Percentiles rank a stretch among this genome's conserved stretches.
phyloP scores from a whole-genome alignment of 2,329 filamentous ascomycete species.

The Neofusicoccum sp. region DNA sequence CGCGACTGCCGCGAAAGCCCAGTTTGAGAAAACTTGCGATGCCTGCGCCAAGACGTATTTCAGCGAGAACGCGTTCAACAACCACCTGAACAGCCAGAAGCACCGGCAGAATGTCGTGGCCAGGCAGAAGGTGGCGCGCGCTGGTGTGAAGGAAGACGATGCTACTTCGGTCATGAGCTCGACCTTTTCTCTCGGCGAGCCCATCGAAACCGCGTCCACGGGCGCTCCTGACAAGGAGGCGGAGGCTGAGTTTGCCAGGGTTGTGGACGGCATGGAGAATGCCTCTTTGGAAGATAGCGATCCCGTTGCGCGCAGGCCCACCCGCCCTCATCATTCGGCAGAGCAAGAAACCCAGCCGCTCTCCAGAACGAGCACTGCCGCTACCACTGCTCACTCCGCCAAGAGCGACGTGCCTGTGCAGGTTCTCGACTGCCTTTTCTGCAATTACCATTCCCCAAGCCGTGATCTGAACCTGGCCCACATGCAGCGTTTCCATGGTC shows the following conservation, averaged over 20 bases:
- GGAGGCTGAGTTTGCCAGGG: conserved; percentile 74
- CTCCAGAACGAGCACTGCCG: conserved; percentile 34
- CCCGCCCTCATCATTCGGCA: conserved; percentile 40
- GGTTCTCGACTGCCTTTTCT: conserved; percentile 76
- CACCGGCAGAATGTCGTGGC: conserved; percentile 70
- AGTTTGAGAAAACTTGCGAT: conserved; percentile 81
- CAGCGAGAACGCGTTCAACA: conserved; percentile 93
- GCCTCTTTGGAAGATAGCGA: conserved; percentile 58
- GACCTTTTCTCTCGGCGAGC: conserved; percentile 87
- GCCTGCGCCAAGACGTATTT: conserved; percentile 91
- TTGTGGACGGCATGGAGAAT: conserved; percentile 77
- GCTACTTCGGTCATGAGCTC: conserved; percentile 85
- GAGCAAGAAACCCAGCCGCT: conserved; percentile 36
- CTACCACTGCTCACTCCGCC: conserved; percentile 43
- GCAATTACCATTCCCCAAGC: conserved; percentile 80
- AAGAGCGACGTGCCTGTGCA: conserved; percentile 37
- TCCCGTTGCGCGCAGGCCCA: conserved; percentile 42
- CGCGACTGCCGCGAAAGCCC: conserved; percentile 83
- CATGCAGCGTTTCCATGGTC: conserved; percentile 91
- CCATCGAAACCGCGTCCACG: conserved; percentile 58
- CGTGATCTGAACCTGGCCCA: conserved; percentile 77
- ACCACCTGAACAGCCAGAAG: conserved; percentile 89
- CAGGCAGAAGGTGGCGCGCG: conserved; percentile 44
- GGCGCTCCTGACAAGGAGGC: conserved; percentile 63
- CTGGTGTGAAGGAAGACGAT: conserved; percentile 60